Percentiles rank a stretch among this genome's conserved stretches.
These are phyloP conservation scores for Physcomitrium patens DNA, from an alignment of 225 moss, liverwort and hornwort species.

Conservation along the genomic window DNA sequence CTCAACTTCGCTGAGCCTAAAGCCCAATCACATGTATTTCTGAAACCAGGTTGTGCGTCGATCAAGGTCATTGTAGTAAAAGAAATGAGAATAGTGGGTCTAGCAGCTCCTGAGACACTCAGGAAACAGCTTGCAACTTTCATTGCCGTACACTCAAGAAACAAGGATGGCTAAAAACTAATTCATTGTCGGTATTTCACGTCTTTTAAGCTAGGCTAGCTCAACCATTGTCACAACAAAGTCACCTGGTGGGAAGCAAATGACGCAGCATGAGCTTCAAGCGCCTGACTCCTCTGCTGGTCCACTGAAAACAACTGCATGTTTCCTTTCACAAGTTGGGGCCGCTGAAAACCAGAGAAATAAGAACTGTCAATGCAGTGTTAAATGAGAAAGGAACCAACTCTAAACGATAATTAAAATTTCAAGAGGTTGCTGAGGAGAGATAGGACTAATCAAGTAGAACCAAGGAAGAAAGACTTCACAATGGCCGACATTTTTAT, in stretches of 20 bases:
- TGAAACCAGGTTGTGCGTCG: slow-evolving; percentile 41
- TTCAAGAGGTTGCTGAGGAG: neutral
- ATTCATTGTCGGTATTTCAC: neutral
- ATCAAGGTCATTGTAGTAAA: slow-evolving; percentile 39
- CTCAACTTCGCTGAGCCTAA: slow-evolving; percentile 32
- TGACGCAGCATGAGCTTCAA: slow-evolving; percentile 85
- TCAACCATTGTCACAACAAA: slow-evolving; percentile 9
- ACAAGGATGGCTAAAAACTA: neutral
- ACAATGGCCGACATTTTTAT: neutral
- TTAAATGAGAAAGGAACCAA: neutral
- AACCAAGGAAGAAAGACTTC: neutral
- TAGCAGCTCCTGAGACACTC: slow-evolving; percentile 38
- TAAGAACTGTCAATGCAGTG: neutral
- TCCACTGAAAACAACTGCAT: slow-evolving; percentile 91
- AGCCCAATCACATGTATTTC: slow-evolving; percentile 44
- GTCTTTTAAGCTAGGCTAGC: neutral
- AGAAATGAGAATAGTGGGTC: slow-evolving; percentile 32
- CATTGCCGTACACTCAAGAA: neutral
- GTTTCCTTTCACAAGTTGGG: slow-evolving; percentile 86
- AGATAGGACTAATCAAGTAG: neutral
- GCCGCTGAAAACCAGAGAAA: slow-evolving; percentile 52
- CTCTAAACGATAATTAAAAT: neutral
- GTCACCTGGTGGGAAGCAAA: slow-evolving; percentile 75
- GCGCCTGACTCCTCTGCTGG: slow-evolving; percentile 82
- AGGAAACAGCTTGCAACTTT: slow-evolving; percentile 19